phyloP scores from a whole-genome alignment of 495 filamentous ascomycete species.

The Aspergillus bridgeri region DNA sequence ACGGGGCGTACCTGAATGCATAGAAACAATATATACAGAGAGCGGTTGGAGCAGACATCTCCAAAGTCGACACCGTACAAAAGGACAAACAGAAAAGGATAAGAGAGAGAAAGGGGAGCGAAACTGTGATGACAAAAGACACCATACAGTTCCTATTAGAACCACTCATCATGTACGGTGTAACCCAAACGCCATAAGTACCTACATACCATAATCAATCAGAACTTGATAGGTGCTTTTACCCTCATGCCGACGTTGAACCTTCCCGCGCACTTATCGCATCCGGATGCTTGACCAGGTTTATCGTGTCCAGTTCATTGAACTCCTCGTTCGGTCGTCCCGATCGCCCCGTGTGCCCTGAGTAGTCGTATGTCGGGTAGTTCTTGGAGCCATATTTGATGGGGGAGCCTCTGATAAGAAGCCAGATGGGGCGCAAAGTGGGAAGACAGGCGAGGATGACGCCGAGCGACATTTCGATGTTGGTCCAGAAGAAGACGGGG shows the following conservation, averaged over 20 bases:
- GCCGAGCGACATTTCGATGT: not conserved
- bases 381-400: not conserved
- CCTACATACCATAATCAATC: too few relatives aligned
- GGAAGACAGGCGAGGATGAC: conserved; percentile 2
- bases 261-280: not conserved
- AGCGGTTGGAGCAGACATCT: too few relatives aligned
- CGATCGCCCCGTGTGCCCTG: not conserved
- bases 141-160: too few relatives aligned
- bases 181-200: too few relatives aligned
- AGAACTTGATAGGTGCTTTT: too few relatives aligned
- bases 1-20: too few relatives aligned
- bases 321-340: not conserved
- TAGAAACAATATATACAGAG: too few relatives aligned
- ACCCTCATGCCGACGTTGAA: not conserved
- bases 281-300: not conserved
- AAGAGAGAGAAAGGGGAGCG: too few relatives aligned
- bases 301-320: not conserved
- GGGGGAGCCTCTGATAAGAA: not conserved
- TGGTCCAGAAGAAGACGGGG: not conserved
- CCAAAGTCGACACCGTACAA: too few relatives aligned
- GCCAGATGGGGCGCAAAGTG: not conserved
- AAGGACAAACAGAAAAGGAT: too few relatives aligned
- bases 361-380: not conserved
- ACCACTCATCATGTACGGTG: too few relatives aligned
- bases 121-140: too few relatives aligned